A percentile compares a stretch with the other conserved stretches of the same genome.
Evolutionary conservation across 1,139 yeast species (phyloP).

Genomic region (Protomyces arabidopsidicola): DNA sequence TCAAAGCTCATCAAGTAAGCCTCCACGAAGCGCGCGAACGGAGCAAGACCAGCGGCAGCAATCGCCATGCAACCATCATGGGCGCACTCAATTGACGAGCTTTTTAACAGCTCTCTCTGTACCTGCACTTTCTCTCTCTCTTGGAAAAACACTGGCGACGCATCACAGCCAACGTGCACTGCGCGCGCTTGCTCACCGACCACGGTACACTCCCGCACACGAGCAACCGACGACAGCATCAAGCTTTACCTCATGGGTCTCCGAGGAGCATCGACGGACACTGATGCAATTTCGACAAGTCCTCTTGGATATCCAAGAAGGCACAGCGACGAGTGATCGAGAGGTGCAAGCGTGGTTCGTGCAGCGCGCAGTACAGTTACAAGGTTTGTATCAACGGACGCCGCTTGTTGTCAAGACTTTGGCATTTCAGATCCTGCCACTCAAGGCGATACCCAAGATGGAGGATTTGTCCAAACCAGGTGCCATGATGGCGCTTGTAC

Average conservation of each 20-base stretch:
- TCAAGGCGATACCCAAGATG: conserved; percentile 15
- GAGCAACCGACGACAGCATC: not conserved
- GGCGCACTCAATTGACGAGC: not conserved
- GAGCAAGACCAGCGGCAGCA: too few species aligned
- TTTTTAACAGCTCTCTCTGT: not conserved
- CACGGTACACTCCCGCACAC: not conserved
- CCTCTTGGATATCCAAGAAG: conserved; percentile 14
- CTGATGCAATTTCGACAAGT: conserved; percentile 16
- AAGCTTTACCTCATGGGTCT: not conserved
- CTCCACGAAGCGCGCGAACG: too few species aligned
- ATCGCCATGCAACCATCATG: not conserved
- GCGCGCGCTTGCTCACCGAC: not conserved
- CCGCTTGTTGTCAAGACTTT: conserved; percentile 18
- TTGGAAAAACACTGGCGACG: not conserved
- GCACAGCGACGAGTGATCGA: conserved; percentile 11
- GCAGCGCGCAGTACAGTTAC: conserved; percentile 5
- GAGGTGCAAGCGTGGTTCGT: conserved; percentile 8
- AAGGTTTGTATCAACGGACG: conserved; percentile 6
- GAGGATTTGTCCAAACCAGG: conserved; percentile 23
- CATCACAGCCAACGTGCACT: not conserved
- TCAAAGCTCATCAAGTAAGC: too few species aligned
- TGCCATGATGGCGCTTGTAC: conserved; percentile 13
- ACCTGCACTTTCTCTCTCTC: not conserved
- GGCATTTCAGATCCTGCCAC: conserved; percentile 9
- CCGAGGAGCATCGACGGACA: conserved; percentile 7